Evolutionary conservation across 1,284 basidiomycete genomes (phyloP).

Genomic region (Ganoderma sp.): DNA sequence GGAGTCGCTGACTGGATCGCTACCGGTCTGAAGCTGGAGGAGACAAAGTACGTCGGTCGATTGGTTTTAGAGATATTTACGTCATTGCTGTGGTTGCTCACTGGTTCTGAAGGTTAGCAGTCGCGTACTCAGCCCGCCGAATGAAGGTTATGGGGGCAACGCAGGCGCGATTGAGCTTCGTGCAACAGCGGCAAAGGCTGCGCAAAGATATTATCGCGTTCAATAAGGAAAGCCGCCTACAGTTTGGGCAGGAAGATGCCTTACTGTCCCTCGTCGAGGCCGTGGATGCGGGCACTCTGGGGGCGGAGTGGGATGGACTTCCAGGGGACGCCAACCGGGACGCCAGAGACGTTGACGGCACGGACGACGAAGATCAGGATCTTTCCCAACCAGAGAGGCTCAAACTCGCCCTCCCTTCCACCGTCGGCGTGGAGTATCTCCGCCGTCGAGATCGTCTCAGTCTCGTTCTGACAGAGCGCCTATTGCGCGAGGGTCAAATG

Average conservation of each 20-base stretch:
- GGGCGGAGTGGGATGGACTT: too few relatives aligned
- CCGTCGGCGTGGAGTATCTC: background rate
- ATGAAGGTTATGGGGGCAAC: background rate
- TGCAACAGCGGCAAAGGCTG: too few relatives aligned
- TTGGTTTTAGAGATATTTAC: too few relatives aligned
- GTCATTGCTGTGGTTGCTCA: too few relatives aligned
- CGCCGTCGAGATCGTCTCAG: background rate
- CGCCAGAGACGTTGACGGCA: background rate
- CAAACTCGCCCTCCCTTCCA: background rate
- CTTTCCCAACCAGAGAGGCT: background rate
- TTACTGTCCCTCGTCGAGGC: rapidly evolving
- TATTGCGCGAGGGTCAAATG: conserved; percentile 8
- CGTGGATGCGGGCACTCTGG: too few relatives aligned
- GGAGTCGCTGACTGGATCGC: background rate
- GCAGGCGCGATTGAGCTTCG: too few relatives aligned
- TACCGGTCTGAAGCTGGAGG: background rate
- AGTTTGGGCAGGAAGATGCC: too few relatives aligned
- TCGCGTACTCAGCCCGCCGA: background rate
- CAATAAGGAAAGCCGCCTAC: too few relatives aligned
- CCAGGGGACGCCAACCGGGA: too few relatives aligned
- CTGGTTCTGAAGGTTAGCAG: background rate
- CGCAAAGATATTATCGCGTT: too few relatives aligned
- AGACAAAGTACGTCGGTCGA: background rate
- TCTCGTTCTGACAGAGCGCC: background rate
- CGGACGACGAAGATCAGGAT: background rate